phyloP scores from a whole-genome alignment of 352 stramenopile species.

The Phytophthora uliginosa region DNA sequence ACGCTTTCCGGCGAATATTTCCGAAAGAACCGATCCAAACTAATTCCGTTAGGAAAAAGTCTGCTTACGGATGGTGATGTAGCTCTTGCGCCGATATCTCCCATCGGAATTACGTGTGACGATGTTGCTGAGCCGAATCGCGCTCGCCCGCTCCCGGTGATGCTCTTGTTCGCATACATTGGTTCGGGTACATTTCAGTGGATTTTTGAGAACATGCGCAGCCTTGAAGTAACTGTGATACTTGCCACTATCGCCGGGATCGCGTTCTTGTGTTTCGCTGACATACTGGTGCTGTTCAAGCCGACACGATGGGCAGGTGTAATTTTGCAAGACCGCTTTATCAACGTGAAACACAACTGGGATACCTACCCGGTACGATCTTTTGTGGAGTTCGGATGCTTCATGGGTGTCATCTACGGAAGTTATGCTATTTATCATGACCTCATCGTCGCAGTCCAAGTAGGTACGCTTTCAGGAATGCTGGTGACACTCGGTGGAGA shows the following conservation, averaged over 20 bases:
- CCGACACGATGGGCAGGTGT: constrained; percentile 78
- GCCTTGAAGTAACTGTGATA: constrained; percentile 83
- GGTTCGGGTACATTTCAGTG: constrained; percentile 89
- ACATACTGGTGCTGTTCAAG: constrained; percentile 69
- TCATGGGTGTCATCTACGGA: constrained; percentile 90
- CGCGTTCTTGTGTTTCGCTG: constrained; percentile 84
- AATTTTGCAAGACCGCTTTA: constrained; percentile 87
- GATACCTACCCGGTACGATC: constrained; percentile 78
- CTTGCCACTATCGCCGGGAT: constrained; percentile 85
- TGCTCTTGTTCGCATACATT: constrained; percentile 89
- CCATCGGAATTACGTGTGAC: constrained; percentile 18
- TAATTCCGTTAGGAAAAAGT: constrained; percentile 59
- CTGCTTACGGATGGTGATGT: constrained; percentile 31
- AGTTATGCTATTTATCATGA: constrained; percentile 89
- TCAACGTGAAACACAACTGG: constrained; percentile 83
- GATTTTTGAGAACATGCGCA: constrained; percentile 91
- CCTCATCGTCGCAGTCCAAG: constrained; percentile 83
- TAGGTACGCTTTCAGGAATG: constrained; percentile 85
- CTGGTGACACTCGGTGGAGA: constrained; percentile 84
- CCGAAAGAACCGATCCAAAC: constrained; percentile 62
- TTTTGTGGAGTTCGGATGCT: constrained; percentile 89
- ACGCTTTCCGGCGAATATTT: constrained; percentile 85
- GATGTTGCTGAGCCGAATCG: constrained; percentile 17
- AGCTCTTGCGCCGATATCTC: constrained; percentile 32
- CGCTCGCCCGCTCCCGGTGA: constrained; percentile 54